Conservation (phyloP, 371 early-diverging fungal species). For the Dichotomocladium elegans region DNA sequence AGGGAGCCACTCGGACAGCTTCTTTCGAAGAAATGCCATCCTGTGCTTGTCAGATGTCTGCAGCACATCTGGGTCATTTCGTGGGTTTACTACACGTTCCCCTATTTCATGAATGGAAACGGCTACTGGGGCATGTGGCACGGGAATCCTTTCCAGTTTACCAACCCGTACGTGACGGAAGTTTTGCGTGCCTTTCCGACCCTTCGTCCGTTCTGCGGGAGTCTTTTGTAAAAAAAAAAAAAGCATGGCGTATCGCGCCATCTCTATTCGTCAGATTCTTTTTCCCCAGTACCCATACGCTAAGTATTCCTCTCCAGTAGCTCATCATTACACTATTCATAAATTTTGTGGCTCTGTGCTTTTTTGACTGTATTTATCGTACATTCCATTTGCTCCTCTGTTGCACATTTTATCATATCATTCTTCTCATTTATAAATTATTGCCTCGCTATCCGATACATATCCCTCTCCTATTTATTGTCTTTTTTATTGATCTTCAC, state of each 20-base stretch:
- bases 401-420: too few species aligned
- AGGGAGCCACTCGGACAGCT: background rate
- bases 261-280: too few species aligned
- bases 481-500: too few species aligned
- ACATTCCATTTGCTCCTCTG: too few species aligned
- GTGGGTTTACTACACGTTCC: constrained; percentile 15
- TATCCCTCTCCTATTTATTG: too few species aligned
- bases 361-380: too few species aligned
- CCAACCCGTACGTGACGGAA: constrained; percentile 1
- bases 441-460: too few species aligned
- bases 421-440: too few species aligned
- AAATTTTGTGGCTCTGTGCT: too few species aligned
- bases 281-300: too few species aligned
- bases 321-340: too few species aligned
- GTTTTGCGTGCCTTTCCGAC: constrained; percentile 6
- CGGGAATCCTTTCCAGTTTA: constrained; percentile 2
- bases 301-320: too few species aligned
- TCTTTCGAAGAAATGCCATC: background rate
- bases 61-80: constrained; percentile 22
- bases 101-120: constrained; percentile 25
- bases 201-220: constrained; percentile 10
- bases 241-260: background rate
- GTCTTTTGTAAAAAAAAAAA: constrained; percentile 4
- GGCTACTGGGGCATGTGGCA: constrained; percentile 23
- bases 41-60: background rate